Base-by-base conservation (phyloP, 2,329 filamentous ascomycete species). In the Phaeoacremonium minimum region DNA sequence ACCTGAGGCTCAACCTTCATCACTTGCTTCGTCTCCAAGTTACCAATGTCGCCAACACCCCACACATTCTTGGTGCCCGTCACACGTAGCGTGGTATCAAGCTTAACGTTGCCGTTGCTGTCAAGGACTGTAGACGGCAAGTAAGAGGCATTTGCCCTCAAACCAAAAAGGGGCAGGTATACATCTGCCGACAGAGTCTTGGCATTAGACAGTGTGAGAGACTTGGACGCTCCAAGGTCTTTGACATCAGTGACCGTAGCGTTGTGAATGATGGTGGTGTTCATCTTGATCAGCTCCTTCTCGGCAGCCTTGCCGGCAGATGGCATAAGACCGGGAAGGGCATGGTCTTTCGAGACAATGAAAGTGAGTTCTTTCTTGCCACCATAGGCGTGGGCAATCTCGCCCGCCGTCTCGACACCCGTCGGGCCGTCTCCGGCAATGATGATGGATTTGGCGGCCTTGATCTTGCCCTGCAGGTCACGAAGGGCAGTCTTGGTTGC, bases 341-440 rank as follows among this genome's bases (percentile, higher is more conserved):
- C 68, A 6, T 69, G 53, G 1, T 52, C 44, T 6, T 58, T 54
- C 12, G 50, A 49, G 36, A 63, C 57, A 32, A 73, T 46, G 28
- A 73, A 58, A 34, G 67, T 63, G 36, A 74, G 58, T 19, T 69
- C 55, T 56, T 77, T 77, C 15, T 48, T 52, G 19, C 64, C 60
- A 14, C 54, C 48, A 31, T 58, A 53, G 4, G 60, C 61, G 46
- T 69, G 76, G 7, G 63, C 73, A 16, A 77, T 62, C 54, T 77
- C 73, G 28, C 66, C 73, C 5, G 64, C 66, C 7, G 69, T 56
- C 52, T 77, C 73, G 20, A 67, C 52, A 15, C 73, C 73, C 0
- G 71, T 76, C 15, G 60, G 32, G 15, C 73, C 73, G 7, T 65
- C 73, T 22, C 74, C 73, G 13, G 62, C 71, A 4, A 77, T 57